phyloP scores from a whole-genome alignment of 495 filamentous ascomycete species.

The Margaritispora aquatica region DNA sequence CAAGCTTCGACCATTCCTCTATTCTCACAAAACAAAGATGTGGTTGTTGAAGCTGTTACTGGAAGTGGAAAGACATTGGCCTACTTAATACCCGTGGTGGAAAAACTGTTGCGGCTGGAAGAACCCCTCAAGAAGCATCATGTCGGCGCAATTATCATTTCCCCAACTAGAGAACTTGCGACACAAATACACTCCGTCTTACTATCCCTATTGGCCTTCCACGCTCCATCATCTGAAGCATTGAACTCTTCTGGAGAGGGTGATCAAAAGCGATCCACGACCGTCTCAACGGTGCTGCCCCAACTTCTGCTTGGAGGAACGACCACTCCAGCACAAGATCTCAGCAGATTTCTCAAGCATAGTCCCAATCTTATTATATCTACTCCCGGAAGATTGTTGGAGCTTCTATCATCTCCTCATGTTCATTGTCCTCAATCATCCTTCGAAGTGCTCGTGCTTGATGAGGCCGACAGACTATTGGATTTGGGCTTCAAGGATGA shows the following conservation, averaged over 20 bases:
- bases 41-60: constrained; percentile 94
- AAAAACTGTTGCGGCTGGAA: constrained; percentile 64
- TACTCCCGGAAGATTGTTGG: constrained; percentile 83
- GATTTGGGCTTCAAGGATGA: constrained; percentile 95
- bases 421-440: constrained; percentile 84
- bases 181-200: constrained; percentile 86
- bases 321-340: constrained; percentile 75
- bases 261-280: constrained; percentile 46
- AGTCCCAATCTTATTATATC: constrained; percentile 83
- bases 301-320: constrained; percentile 87
- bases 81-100: constrained; percentile 83
- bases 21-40: constrained; percentile 90
- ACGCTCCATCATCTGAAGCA: constrained; percentile 63
- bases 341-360: constrained; percentile 68
- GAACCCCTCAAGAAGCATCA: constrained; percentile 83
- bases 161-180: constrained; percentile 89
- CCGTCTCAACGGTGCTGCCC: constrained; percentile 59
- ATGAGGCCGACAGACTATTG: constrained; percentile 88
- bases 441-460: constrained; percentile 85
- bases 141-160: constrained; percentile 83
- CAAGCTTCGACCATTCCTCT: constrained; percentile 91
- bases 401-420: constrained; percentile 83
- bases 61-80: constrained; percentile 93
- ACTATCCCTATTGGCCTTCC: constrained; percentile 69
- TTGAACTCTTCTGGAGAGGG: constrained; percentile 44